phyloP scores from a whole-genome alignment of 1,284 basidiomycete genomes.

The Cutaneotrichosporon sp. region DNA sequence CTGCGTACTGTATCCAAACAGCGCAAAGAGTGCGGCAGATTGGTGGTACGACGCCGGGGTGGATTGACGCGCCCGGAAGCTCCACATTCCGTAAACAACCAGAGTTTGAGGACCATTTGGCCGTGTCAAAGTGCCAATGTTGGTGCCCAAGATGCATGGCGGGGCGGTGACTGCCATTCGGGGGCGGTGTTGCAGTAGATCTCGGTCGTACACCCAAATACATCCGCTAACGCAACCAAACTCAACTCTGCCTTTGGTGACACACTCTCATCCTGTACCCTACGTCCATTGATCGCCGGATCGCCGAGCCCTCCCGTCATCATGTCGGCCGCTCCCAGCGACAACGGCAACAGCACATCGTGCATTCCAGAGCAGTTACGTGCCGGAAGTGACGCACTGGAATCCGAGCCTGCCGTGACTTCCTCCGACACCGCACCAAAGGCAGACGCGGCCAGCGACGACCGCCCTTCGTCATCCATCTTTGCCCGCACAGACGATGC shows the following conservation, averaged over 20 bases:
- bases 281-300: neutral
- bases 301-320: neutral
- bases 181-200: no score
- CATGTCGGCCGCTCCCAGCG: neutral
- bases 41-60: no score
- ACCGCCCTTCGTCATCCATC: conserved; percentile 24
- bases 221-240: no score
- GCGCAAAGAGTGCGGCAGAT: no score
- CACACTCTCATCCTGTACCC: neutral
- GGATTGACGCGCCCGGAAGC: no score
- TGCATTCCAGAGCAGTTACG: neutral
- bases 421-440: neutral
- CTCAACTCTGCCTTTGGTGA: neutral
- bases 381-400: neutral
- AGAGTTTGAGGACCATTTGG: no score
- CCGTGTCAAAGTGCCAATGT: no score
- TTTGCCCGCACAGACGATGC: conserved; percentile 28
- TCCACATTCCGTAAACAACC: no score
- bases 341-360: neutral
- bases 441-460: neutral
- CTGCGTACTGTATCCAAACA: no score
- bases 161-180: no score
- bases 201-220: no score
- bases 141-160: no score
- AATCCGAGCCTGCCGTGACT: neutral